Conservation (phyloP, 2,329 filamentous ascomycete species). For the Claviceps lovelessii region DNA sequence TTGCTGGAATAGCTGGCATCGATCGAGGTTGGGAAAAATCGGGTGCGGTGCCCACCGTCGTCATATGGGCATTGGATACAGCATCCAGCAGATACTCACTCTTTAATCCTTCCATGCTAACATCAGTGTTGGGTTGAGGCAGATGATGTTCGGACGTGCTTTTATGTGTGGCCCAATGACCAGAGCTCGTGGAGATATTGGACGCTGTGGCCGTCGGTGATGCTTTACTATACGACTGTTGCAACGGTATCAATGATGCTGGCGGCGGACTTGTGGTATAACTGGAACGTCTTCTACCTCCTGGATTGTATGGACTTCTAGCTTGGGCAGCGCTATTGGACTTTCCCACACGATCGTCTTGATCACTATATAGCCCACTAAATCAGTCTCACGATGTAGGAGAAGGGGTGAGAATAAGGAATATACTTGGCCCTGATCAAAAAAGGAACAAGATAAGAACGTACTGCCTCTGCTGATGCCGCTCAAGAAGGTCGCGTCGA, state of each 20-base stretch:
- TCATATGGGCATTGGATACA: slow-evolving; percentile 8
- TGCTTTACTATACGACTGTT: slow-evolving; percentile 3
- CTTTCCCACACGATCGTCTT: slow-evolving; percentile 9
- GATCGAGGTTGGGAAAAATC: slow-evolving; percentile 12
- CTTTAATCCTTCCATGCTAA: slow-evolving; percentile 9
- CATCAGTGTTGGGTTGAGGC: slow-evolving; percentile 9
- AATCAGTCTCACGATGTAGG: background rate
- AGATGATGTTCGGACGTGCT: slow-evolving; percentile 1
- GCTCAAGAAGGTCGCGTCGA: slow-evolving; percentile 43
- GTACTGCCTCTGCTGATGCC: slow-evolving; percentile 33
- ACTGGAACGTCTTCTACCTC: slow-evolving; percentile 6
- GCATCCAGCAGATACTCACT: slow-evolving; percentile 12
- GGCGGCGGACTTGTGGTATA: slow-evolving; percentile 9
- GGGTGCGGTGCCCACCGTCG: slow-evolving; percentile 8
- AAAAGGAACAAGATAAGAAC: slow-evolving; percentile 5
- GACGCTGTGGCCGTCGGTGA: slow-evolving; percentile 6
- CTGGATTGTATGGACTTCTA: slow-evolving; percentile 1
- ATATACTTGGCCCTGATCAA: background rate
- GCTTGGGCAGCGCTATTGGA: background rate
- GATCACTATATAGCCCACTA: slow-evolving; percentile 7
- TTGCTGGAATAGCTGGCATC: slow-evolving; percentile 10
- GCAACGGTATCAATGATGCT: slow-evolving; percentile 6
- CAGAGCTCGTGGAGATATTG: slow-evolving; percentile 7
- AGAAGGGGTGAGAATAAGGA: background rate
- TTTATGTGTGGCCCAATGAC: slow-evolving; percentile 12